Conservation (phyloP, 257 asterid species). For the Haberlea rhodopensis region DNA sequence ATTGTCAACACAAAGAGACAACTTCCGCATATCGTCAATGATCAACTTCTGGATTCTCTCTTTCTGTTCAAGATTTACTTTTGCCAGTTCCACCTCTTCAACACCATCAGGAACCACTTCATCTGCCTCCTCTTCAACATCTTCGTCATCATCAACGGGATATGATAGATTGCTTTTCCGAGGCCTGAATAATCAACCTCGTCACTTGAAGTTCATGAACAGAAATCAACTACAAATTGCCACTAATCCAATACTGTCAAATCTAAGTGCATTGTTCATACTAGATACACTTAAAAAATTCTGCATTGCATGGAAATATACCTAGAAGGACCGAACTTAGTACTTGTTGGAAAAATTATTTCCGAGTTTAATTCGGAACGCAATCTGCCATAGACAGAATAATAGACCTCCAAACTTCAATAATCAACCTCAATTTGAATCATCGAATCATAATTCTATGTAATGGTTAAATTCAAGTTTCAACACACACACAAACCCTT, state of each 20-base stretch:
- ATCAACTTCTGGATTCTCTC: constrained; percentile 65
- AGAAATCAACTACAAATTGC: constrained; percentile 22
- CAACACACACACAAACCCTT: not conserved
- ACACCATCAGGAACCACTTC: constrained; percentile 99
- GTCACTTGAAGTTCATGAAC: constrained; percentile 27
- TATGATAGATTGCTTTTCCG: constrained; percentile 78
- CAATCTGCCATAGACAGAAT: constrained; percentile 15
- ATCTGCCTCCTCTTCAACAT: constrained; percentile 99
- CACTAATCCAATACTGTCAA: constrained; percentile 12
- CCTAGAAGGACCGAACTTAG: not conserved
- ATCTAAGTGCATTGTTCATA: constrained; percentile 11
- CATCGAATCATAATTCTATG: not conserved
- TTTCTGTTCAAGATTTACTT: constrained; percentile 80
- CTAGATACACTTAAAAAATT: constrained; percentile 14
- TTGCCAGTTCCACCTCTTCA: constrained; percentile 98
- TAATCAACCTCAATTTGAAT: constrained; percentile 3
- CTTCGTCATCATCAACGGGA: constrained; percentile 88
- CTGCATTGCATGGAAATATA: constrained; percentile 3
- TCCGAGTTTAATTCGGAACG: constrained; percentile 9
- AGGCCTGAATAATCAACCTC: constrained; percentile 67
- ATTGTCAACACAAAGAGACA: constrained; percentile 53
- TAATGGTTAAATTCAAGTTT: not conserved
- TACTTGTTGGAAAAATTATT: constrained; percentile 7
- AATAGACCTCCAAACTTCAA: constrained; percentile 13
- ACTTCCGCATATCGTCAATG: constrained; percentile 71